Conservation (phyloP, 768 basidiomycete species). For the Stropharia rugosoannulata region DNA sequence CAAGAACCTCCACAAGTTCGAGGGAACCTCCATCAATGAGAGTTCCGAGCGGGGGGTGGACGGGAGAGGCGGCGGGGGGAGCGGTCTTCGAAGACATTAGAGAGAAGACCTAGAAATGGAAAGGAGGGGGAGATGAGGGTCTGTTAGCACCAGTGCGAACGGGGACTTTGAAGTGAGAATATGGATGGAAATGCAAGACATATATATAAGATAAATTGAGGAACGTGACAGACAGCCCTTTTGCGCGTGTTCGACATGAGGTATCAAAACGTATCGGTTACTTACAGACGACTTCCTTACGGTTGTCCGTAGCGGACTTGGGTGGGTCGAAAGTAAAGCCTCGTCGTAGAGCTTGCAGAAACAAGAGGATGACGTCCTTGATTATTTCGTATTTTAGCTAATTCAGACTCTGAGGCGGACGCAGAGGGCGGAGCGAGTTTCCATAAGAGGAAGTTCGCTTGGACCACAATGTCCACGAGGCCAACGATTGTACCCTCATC, state of each 20-base stretch:
- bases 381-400: slow-evolving; percentile 22
- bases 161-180: slow-evolving; percentile 39
- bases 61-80: slow-evolving; percentile 38
- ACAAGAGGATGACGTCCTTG: slow-evolving; percentile 12
- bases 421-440: slow-evolving; percentile 13
- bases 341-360: slow-evolving; percentile 10
- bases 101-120: slow-evolving; percentile 16
- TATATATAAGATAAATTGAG: slow-evolving; percentile 12
- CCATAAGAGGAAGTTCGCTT: slow-evolving; percentile 13
- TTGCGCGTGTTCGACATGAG: slow-evolving; percentile 80
- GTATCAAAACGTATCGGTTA: slow-evolving; percentile 51
- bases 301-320: slow-evolving; percentile 31
- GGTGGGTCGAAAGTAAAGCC: slow-evolving; percentile 8
- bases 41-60: slow-evolving; percentile 68
- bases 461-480: slow-evolving; percentile 22
- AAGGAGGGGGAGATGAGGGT: slow-evolving; percentile 21
- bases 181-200: slow-evolving; percentile 15
- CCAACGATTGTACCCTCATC: slow-evolving; percentile 11
- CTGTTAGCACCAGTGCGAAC: slow-evolving; percentile 48
- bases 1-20: slow-evolving; percentile 87
- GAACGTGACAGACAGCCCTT: slow-evolving; percentile 42
- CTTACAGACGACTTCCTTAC: slow-evolving; percentile 40
- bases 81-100: slow-evolving; percentile 38
- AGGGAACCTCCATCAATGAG: slow-evolving; percentile 86
- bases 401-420: slow-evolving; percentile 3